Evolutionary conservation across 2,329 filamentous ascomycete genomes (phyloP), one percentile per base, ranked within the genome.

Genomic region (Diaporthe helianthi): DNA sequence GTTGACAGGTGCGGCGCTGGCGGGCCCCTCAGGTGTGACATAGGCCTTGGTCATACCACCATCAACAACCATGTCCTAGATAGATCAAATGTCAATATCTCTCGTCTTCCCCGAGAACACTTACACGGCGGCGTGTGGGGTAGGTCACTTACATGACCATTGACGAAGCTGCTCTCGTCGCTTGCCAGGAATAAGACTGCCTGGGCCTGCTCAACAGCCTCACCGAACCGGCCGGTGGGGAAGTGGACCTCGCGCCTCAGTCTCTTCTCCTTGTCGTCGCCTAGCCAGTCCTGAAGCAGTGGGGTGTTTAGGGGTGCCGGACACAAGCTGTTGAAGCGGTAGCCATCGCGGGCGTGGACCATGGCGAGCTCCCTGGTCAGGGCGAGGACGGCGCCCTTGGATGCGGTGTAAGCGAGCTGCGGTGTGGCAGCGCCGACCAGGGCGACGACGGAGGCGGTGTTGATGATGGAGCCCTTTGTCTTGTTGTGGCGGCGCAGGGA

Each of bases 11-110:
- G 85, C 84, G 13, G 82, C 74, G 0, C 83, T 74, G 10, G 88
- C 77, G 17, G 86, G 83, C 4, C 89, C 89, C 80, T 91, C 88
- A 2, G 89, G 82, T 1, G 89, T 92, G 33, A 92, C 89, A 80
- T 98, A 98, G 53, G 94, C 93, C 86, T 92, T 97, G 76, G 90
- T 95, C 93, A 99, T 93, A 71, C 95, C 95, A 69, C 96, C 96
- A 76, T 99, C 96, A 31, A 98, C 94, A 5, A 97, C 91, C 82
- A 98, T 97, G 78, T 98, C 96, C 70, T 89, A 63, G 29, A n/a
- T 19, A 15, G 47, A 15, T 12, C 33, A 19, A 17, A 5, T 31
- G 61, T 71, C 24, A 71, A 68, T 36, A 7, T 65, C 22, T 49
- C 22, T 49, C 36, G 41, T 12, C 22, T 36, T 24, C 1, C 24